Conservation (phyloP, 1,284 basidiomycete genomes). For the Malassezia equina region DNA sequence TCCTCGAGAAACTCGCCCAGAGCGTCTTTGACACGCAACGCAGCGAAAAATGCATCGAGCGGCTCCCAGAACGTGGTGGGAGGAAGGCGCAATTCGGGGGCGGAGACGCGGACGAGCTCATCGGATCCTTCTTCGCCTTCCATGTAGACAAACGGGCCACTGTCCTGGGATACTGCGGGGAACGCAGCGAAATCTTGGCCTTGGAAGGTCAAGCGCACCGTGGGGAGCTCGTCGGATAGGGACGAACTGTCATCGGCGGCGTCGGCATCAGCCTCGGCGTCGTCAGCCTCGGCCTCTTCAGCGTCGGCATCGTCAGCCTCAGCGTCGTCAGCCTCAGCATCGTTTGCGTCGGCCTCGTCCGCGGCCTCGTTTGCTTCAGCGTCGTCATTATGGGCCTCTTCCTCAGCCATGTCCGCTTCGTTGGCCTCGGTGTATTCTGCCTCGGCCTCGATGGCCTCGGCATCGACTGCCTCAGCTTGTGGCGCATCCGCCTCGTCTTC, state of each 20-base stretch:
- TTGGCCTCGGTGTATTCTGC: not conserved
- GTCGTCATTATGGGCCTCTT: not conserved
- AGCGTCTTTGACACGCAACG: conserved; percentile 30
- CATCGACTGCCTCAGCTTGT: not conserved
- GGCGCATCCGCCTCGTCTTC: not conserved
- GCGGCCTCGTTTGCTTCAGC: not conserved
- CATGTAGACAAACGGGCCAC: not conserved
- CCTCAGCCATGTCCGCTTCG: not conserved
- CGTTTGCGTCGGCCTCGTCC: not conserved
- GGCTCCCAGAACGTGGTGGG: conserved; percentile 33
- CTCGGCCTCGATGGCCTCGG: not conserved
- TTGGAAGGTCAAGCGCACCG: conserved; percentile 35
- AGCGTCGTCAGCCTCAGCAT: not conserved
- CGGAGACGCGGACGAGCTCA: conserved; percentile 21
- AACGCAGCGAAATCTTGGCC: conserved; percentile 42
- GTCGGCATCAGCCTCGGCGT: not conserved
- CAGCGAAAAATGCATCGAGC: conserved; percentile 33
- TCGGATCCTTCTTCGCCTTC: not conserved
- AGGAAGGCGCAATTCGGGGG: conserved; percentile 24
- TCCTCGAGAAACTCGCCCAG: conserved; percentile 47
- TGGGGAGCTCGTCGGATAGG: conserved; percentile 1
- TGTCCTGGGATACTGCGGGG: not conserved
- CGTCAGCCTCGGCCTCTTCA: not conserved
- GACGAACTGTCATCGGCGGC: conserved; percentile 1
- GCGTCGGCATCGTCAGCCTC: not conserved